phyloP scores from a whole-genome alignment of 108 stramenopile genomes.

The Seminavis robusta region DNA sequence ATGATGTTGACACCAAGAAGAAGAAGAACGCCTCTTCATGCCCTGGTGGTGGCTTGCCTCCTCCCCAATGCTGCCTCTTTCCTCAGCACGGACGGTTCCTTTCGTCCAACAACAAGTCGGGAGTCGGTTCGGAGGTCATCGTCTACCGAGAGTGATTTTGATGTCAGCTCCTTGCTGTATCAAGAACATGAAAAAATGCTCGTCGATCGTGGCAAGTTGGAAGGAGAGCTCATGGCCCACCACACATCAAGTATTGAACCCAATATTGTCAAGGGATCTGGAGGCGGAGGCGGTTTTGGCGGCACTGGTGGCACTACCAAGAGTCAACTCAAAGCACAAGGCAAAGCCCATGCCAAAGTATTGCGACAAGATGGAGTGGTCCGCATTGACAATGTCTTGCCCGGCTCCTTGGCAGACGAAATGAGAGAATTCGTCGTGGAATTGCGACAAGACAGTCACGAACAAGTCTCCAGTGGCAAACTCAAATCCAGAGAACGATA shows the following conservation, averaged over 20 bases:
- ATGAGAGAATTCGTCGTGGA: conserved; percentile 49
- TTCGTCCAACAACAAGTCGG: too few species aligned
- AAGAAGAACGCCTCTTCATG: too few species aligned
- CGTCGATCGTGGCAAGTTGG: conserved; percentile 47
- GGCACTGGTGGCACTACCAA: conserved; percentile 9
- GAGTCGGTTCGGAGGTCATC: too few species aligned
- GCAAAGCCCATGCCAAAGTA: conserved; percentile 52
- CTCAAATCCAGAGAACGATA: conserved; percentile 52
- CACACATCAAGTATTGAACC: too few species aligned
- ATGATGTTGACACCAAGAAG: too few species aligned
- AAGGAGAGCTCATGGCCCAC: conserved; percentile 55
- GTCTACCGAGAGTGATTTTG: too few species aligned
- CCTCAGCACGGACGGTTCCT: too few species aligned
- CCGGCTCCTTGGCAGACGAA: conserved; percentile 41
- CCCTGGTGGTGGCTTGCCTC: too few species aligned
- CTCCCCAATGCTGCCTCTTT: too few species aligned
- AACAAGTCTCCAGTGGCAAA: conserved; percentile 35
- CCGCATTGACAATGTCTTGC: conserved; percentile 67
- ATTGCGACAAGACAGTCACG: conserved; percentile 31
- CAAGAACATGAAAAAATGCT: conserved; percentile 69
- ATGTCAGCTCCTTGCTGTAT: too few species aligned
- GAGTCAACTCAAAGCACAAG: conserved; percentile 36
- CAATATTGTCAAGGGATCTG: conserved; percentile 31
- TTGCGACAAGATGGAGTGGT: conserved; percentile 65
- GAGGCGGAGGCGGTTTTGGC: conserved; percentile 49